Evolutionary conservation across 2,329 filamentous ascomycete genomes (phyloP), one percentile per base, ranked within the genome.

Genomic region (Microsporum ferrugineum): DNA sequence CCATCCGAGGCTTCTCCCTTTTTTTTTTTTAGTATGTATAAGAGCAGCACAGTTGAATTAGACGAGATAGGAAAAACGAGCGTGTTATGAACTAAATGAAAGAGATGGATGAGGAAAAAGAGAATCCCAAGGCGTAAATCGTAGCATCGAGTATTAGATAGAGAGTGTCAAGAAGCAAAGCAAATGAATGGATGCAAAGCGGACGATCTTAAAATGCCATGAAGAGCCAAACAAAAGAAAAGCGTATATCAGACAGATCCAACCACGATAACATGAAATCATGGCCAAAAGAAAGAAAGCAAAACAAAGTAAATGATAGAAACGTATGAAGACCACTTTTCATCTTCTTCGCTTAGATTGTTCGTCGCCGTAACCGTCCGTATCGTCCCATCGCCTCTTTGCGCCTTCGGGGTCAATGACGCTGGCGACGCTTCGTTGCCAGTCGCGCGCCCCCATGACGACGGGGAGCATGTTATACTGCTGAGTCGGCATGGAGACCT

Each of bases 361-460:
- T 17, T 59, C 57, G 36, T 33, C 57, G 10, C 31, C 27, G 23
- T 45, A 38, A 17, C 10, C 17, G 7, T 59, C 57, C 27, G 39
- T 14, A 38, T 59, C 36, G 23, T 76, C 73, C 75, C 75, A 78
- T 53, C 74, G 69, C 57, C 76, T 70, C 65, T 78, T 78, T 57
- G 77, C 60, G 10, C 76, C 76, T 41, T 76, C 72, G 12, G 76
- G 73, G 63, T 78, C 76, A 65, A 73, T 77, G 6, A 78, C 76
- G 64, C 76, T 78, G 14, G 76, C 76, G 62, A 78, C 76, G 63
- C 75, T 78, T 64, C 76, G 75, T 62, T 78, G 76, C 76, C 76
- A 78, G 58, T 78, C 76, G 58, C 75, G 70, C 8, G 76, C 75
- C 6, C 75, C 76, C 38, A 78, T 75, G 23, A 76, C 65, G 14